phyloP scores from a whole-genome alignment of 148 eudicot genomes.

The Chenopodium album region DNA sequence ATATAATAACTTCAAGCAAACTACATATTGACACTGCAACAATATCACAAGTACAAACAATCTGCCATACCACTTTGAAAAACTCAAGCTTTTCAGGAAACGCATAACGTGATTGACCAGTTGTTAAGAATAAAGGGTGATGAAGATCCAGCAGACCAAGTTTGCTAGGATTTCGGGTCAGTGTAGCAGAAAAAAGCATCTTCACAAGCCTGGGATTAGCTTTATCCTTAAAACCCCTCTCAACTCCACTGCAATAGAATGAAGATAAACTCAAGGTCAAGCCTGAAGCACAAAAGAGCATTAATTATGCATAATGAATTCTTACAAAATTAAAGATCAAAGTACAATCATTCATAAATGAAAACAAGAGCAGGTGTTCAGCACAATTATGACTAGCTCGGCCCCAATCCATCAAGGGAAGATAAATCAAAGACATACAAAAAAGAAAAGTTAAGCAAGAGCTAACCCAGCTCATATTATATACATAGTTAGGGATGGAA shows the following conservation, averaged over 20 bases:
- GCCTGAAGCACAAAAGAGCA: neutral
- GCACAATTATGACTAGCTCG: neutral
- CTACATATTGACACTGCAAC: neutral
- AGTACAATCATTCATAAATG: neutral
- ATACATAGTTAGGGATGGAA: constrained; percentile 1
- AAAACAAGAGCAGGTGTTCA: neutral
- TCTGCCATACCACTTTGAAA: constrained; percentile 60
- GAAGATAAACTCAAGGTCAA: constrained; percentile 14
- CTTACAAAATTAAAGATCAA: neutral
- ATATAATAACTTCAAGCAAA: neutral
- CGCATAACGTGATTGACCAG: constrained; percentile 74
- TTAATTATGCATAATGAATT: neutral
- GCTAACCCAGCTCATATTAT: neutral
- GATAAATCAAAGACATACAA: neutral
- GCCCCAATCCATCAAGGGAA: neutral
- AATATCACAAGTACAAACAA: neutral
- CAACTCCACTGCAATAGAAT: constrained; percentile 67
- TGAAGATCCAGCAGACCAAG: constrained; percentile 87
- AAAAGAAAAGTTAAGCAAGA: constrained; percentile 6
- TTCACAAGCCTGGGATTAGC: constrained; percentile 76
- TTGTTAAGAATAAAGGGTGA: constrained; percentile 77
- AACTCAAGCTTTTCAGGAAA: constrained; percentile 73
- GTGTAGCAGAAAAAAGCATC: constrained; percentile 92
- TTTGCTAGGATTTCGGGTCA: constrained; percentile 93
- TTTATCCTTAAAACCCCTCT: constrained; percentile 79